These are phyloP conservation scores for Chlorella ohadii DNA, from an alignment of 139 green algal species.

Conservation along the genomic window DNA sequence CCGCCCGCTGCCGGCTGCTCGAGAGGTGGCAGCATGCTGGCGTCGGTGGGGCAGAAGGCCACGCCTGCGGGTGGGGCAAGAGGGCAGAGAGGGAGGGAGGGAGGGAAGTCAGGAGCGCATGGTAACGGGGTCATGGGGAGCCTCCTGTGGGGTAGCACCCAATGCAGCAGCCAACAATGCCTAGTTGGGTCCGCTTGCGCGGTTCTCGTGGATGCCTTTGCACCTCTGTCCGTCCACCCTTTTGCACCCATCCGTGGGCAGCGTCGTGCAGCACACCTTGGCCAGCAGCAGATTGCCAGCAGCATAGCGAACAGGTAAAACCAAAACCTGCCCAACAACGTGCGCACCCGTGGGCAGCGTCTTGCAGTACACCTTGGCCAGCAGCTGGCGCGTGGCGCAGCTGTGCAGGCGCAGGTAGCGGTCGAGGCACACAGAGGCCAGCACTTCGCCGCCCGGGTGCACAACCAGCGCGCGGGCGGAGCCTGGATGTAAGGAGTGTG, in stretches of 20 bases:
- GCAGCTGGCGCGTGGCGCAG: constrained; percentile 41
- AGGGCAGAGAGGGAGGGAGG: not conserved
- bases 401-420: constrained; percentile 71
- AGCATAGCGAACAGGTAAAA: no score
- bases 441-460: constrained; percentile 47
- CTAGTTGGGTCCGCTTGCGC: no score
- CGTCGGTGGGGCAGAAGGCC: constrained; percentile 28
- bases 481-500: not conserved
- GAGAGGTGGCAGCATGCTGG: constrained; percentile 11
- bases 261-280: constrained; percentile 73
- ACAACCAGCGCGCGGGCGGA: constrained; percentile 55
- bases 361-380: constrained; percentile 71
- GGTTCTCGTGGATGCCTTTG: no score
- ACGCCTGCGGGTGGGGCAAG: constrained; percentile 2
- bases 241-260: constrained; percentile 61
- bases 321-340: no score
- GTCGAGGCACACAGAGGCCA: constrained; percentile 76
- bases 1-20: not conserved
- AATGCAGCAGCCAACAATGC: no score
- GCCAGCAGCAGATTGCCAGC: no score
- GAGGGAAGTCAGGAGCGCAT: no score
- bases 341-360: constrained; percentile 60
- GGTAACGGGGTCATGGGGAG: no score
- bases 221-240: no score
- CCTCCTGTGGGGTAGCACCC: no score